Evolutionary conservation across 495 filamentous ascomycete genomes (phyloP).

Genomic region (Hypoxylon cercidicola): DNA sequence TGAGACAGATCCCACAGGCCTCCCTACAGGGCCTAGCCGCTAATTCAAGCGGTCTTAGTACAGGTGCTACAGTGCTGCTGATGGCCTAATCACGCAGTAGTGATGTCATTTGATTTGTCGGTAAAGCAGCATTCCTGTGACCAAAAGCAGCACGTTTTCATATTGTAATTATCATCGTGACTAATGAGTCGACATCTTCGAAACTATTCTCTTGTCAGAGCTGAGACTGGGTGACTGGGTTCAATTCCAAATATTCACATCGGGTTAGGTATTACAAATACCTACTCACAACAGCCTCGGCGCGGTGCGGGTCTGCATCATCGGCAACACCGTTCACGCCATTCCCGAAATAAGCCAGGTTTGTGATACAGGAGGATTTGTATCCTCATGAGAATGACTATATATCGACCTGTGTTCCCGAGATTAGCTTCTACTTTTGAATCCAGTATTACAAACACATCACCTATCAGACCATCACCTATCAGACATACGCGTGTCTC

Average conservation of each 20-base stretch:
- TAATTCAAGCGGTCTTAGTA: too few relatives aligned
- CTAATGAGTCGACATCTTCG: neutral
- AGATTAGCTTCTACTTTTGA: conserved; percentile 7
- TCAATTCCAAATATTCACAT: conserved; percentile 30
- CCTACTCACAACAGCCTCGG: neutral
- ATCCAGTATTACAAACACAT: conserved; percentile 12
- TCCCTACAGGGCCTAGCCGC: too few relatives aligned
- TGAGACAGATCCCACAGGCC: too few relatives aligned
- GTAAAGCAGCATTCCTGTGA: neutral
- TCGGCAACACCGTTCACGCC: neutral
- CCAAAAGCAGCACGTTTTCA: conserved; percentile 1
- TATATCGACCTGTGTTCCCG: conserved; percentile 13
- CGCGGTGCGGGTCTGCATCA: neutral
- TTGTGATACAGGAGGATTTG: conserved; percentile 9
- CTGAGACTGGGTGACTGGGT: too few relatives aligned
- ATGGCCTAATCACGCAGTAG: neutral
- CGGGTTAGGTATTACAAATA: neutral
- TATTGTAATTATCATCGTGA: neutral
- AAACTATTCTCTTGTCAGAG: neutral
- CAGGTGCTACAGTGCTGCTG: neutral
- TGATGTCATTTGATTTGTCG: neutral
- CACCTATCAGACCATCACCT: too few relatives aligned
- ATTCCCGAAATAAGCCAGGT: neutral
- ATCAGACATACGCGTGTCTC: conserved; percentile 11
- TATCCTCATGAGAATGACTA: conserved; percentile 26